phyloP scores from a whole-genome alignment of 208 protist species.

The Leishmania amazonensis region DNA sequence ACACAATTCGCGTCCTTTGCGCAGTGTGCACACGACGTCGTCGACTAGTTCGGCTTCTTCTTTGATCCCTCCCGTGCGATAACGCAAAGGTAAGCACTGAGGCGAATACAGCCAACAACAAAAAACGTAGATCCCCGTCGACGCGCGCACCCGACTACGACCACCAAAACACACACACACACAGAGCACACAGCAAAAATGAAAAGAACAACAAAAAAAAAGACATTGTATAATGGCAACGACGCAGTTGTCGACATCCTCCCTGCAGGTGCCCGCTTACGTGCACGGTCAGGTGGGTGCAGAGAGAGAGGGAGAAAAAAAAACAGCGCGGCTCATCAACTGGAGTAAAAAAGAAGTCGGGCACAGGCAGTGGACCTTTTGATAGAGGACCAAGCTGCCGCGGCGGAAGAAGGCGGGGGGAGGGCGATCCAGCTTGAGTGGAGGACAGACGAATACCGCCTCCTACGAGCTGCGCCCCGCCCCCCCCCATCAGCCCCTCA shows the following conservation, averaged over 20 bases:
- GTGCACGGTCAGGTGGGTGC: neutral
- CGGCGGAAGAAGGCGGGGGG: neutral
- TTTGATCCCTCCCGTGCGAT: neutral
- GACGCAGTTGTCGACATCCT: neutral
- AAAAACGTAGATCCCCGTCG: no score
- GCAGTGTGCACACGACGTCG: neutral
- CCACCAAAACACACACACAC: neutral
- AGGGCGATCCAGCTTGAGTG: neutral
- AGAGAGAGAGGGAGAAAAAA: neutral
- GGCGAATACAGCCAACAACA: no score
- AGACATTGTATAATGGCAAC: neutral
- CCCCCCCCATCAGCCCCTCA: neutral
- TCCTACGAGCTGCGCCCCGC: neutral
- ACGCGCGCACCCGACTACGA: no score
- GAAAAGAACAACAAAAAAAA: neutral
- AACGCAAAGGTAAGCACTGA: no score
- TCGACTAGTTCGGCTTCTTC: neutral
- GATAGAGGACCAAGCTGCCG: neutral
- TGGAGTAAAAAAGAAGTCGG: neutral
- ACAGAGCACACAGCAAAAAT: neutral
- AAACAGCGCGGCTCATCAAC: neutral
- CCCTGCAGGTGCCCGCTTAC: neutral
- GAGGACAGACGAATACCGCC: neutral
- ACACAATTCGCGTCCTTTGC: neutral
- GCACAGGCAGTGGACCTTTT: neutral